Conservation (phyloP, 352 stramenopile species). For the Phytophthora capsici region DNA sequence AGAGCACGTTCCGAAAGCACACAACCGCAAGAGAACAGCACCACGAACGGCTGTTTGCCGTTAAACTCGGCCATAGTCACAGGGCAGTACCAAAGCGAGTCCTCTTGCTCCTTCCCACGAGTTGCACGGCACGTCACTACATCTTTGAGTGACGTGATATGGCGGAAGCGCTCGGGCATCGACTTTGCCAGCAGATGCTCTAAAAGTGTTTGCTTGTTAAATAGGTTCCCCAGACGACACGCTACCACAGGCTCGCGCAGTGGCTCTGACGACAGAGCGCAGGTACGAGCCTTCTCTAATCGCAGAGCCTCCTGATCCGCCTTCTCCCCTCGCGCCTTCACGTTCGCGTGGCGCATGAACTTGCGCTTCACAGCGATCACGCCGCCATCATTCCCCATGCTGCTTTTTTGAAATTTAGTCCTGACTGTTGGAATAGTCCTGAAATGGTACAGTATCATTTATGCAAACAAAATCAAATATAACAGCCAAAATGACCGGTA, state of each 20-base stretch:
- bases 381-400: slow-evolving; percentile 93
- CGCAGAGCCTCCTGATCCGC: slow-evolving; percentile 64
- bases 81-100: slow-evolving; percentile 60
- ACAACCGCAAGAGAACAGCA: slow-evolving; percentile 84
- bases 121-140: slow-evolving; percentile 79
- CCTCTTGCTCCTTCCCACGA: slow-evolving; percentile 15
- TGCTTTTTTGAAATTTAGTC: slow-evolving; percentile 8
- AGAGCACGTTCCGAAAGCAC: slow-evolving; percentile 89
- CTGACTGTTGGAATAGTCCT: no score
- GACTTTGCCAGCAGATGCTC: slow-evolving; percentile 82
- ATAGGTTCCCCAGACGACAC: slow-evolving; percentile 91
- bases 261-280: slow-evolving; percentile 81
- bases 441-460: no score
- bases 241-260: slow-evolving; percentile 87
- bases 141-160: slow-evolving; percentile 90
- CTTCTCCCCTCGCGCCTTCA: slow-evolving; percentile 75
- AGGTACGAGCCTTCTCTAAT: slow-evolving; percentile 70
- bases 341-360: slow-evolving; percentile 92
- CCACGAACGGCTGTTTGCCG: slow-evolving; percentile 86
- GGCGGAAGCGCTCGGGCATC: slow-evolving; percentile 72
- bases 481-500: no score
- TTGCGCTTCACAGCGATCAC: slow-evolving; percentile 95
- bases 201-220: slow-evolving; percentile 92
- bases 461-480: no score
- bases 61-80: slow-evolving; percentile 91